A percentile compares a stretch with the other conserved stretches of the same genome.
These are phyloP conservation scores for Globisporangium polare DNA, from an alignment of 352 stramenopile genomes.

Conservation along the genomic window DNA sequence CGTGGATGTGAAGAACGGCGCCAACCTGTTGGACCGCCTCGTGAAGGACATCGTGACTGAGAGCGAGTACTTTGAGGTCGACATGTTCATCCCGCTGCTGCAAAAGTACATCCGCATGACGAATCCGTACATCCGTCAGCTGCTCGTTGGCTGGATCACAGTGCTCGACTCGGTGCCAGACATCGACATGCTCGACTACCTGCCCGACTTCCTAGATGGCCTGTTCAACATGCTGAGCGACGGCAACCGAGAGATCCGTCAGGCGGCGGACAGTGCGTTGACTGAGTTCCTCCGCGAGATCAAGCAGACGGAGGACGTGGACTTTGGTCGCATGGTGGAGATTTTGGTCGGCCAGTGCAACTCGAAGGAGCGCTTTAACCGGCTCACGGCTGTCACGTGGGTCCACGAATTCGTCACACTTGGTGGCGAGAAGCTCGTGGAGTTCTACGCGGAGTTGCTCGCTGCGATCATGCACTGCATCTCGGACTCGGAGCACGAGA, in stretches of 20 bases:
- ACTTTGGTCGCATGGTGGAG: constrained; percentile 97
- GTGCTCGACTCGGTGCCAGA: constrained; percentile 98
- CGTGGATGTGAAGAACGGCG: constrained; percentile 98
- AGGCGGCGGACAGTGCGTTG: constrained; percentile 92
- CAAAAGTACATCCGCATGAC: constrained; percentile 99
- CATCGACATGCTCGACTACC: constrained; percentile 99
- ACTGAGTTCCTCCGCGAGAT: constrained; percentile 97
- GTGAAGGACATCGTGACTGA: constrained; percentile 99
- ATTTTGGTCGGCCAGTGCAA: constrained; percentile 98
- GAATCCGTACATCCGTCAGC: constrained; percentile 99
- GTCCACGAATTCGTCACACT: constrained; percentile 97
- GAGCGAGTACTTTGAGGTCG: constrained; percentile 97
- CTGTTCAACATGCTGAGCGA: constrained; percentile 99
- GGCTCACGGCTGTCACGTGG: constrained; percentile 97
- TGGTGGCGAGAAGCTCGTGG: constrained; percentile 92
- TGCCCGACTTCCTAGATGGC: constrained; percentile 97
- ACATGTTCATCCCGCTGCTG: constrained; percentile 98
- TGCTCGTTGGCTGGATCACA: constrained; percentile 98
- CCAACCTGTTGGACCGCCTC: constrained; percentile 87
- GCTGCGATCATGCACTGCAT: constrained; percentile 98
- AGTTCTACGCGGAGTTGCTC: constrained; percentile 95
- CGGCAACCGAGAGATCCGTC: constrained; percentile 97
- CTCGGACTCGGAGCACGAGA: constrained; percentile 95
- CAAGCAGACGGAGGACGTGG: constrained; percentile 93
- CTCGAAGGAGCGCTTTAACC: constrained; percentile 96